These are phyloP conservation scores for Xylariaceae sp. DNA, from an alignment of 2,329 filamentous ascomycete genomes.

Conservation along the genomic window DNA sequence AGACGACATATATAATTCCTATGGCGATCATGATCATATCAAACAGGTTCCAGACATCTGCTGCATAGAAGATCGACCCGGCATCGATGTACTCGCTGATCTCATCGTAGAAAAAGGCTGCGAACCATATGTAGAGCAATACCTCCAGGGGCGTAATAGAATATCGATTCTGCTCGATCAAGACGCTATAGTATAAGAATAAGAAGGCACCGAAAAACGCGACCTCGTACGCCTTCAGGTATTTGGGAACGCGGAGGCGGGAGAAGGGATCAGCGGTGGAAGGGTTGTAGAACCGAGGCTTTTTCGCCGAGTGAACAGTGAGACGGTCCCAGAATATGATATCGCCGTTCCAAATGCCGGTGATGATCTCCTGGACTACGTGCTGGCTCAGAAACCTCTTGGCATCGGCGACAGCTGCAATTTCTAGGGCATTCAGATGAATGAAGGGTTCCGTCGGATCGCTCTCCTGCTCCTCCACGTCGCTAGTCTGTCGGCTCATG, in stretches of 20 bases:
- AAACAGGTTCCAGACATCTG: slow-evolving; percentile 81
- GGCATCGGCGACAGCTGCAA: slow-evolving; percentile 69
- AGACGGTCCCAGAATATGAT: slow-evolving; percentile 76
- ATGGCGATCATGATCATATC: slow-evolving; percentile 75
- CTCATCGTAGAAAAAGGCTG: slow-evolving; percentile 86
- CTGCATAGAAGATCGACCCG: slow-evolving; percentile 81
- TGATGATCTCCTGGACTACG: slow-evolving; percentile 71
- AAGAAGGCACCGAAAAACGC: slow-evolving; percentile 72
- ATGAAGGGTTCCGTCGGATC: slow-evolving; percentile 74
- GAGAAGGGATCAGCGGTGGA: slow-evolving; percentile 65
- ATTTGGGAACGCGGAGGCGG: slow-evolving; percentile 70
- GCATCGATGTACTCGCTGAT: slow-evolving; percentile 84
- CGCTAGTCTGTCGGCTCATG: slow-evolving; percentile 46
- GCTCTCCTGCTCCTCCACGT: slow-evolving; percentile 53
- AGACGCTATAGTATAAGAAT: slow-evolving; percentile 81
- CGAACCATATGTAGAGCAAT: slow-evolving; percentile 82
- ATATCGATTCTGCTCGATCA: slow-evolving; percentile 70
- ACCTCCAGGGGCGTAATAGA: slow-evolving; percentile 70
- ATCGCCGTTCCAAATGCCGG: slow-evolving; percentile 72
- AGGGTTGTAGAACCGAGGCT: slow-evolving; percentile 66
- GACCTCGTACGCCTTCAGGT: slow-evolving; percentile 73
- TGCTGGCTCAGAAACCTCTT: slow-evolving; percentile 74
- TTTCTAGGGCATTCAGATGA: slow-evolving; percentile 80
- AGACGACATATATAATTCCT: slow-evolving; percentile 69
- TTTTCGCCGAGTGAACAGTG: slow-evolving; percentile 64